Evolutionary conservation across 176 grass and related monocot genomes (phyloP).

Genomic region (Dactylis glomerata): DNA sequence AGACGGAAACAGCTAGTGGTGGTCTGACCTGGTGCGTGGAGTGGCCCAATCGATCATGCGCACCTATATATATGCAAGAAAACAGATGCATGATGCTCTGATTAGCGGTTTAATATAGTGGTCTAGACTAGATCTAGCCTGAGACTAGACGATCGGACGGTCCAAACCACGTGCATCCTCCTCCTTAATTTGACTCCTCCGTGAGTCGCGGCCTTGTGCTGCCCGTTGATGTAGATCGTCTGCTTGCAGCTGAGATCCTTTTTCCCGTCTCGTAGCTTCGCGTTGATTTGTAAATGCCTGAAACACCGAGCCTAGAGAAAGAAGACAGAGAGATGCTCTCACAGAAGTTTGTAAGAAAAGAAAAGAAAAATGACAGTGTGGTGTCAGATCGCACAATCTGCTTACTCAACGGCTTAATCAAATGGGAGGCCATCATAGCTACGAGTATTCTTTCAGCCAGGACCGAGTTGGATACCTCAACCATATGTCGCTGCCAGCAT

Average conservation of each 20-base stretch:
- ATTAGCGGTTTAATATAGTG: not conserved
- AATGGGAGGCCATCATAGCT: slow-evolving; percentile 4
- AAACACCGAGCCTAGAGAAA: slow-evolving; percentile 18
- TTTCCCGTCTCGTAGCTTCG: slow-evolving; percentile 21
- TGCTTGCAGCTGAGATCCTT: slow-evolving; percentile 10
- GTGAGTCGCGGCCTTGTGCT: slow-evolving; percentile 38
- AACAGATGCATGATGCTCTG: not conserved
- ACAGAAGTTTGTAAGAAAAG: not conserved
- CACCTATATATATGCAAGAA: not conserved
- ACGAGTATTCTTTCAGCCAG: not conserved
- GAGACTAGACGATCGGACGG: slow-evolving; percentile 18
- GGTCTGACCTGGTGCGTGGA: not conserved
- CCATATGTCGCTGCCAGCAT: slow-evolving; percentile 27
- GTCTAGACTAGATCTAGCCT: not conserved
- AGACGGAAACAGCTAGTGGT: slow-evolving; percentile 6
- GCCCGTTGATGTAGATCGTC: slow-evolving; percentile 23
- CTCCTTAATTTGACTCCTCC: not conserved
- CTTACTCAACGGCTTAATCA: slow-evolving; percentile 8
- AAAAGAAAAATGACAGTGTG: slow-evolving; percentile 10
- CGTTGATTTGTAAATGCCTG: slow-evolving; percentile 20
- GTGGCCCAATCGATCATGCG: not conserved
- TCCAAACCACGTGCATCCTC: slow-evolving; percentile 1
- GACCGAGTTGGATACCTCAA: slow-evolving; percentile 48
- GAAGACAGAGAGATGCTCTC: not conserved
- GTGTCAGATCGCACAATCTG: slow-evolving; percentile 20